Evolutionary conservation across 2,329 filamentous ascomycete genomes (phyloP).

Genomic region (Didymellaceae sp.): DNA sequence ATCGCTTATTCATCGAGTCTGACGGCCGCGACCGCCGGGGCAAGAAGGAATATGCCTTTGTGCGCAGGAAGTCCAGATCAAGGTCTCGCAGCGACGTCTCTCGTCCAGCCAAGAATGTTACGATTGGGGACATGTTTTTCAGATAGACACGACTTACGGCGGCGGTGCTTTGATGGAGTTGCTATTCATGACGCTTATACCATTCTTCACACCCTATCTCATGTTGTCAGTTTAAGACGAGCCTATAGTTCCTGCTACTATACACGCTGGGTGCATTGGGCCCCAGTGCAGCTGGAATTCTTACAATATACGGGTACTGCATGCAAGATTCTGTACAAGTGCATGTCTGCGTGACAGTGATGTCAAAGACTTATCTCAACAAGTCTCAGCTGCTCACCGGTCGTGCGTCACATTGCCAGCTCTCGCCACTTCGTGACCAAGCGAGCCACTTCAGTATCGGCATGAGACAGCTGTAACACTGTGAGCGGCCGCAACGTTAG

Average conservation of each 20-base stretch:
- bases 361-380: conserved; percentile 15
- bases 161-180: background rate
- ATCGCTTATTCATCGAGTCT: conserved; percentile 53
- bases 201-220: conserved; percentile 5
- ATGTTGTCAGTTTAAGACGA: background rate
- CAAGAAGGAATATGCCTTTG: conserved; percentile 55
- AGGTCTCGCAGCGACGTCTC: conserved; percentile 41
- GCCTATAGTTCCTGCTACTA: background rate
- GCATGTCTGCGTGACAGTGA: conserved; percentile 1
- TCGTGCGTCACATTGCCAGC: conserved; percentile 18
- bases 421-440: conserved; percentile 4
- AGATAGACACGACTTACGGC: conserved; percentile 12
- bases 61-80: conserved; percentile 44
- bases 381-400: conserved; percentile 25
- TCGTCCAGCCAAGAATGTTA: conserved; percentile 40
- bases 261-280: background rate
- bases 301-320: conserved; percentile 10
- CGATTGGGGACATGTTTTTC: conserved; percentile 44
- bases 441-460: no score
- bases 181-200: conserved; percentile 10
- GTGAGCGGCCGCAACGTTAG: no score
- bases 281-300: background rate
- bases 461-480: no score
- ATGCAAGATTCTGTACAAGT: background rate
- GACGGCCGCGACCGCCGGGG: conserved; percentile 44